Evolutionary conservation across 192 early-diverging fungal species (phyloP).

Genomic region (Haplosporangium gracile): DNA sequence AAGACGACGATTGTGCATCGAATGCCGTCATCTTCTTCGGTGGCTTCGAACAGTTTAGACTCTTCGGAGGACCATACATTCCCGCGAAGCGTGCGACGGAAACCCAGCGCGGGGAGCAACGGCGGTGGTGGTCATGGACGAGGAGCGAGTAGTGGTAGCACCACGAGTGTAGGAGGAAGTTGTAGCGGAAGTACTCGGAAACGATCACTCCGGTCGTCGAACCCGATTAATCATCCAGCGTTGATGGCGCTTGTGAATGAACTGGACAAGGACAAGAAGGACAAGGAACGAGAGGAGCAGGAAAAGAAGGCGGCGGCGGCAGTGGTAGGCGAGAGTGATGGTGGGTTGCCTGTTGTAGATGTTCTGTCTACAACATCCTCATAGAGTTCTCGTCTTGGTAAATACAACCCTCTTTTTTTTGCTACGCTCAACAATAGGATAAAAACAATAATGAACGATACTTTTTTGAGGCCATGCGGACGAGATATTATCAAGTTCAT

Average conservation of each 20-base stretch:
- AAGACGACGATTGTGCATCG: not conserved
- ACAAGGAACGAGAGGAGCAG: conserved; percentile 19
- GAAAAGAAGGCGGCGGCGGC: conserved; percentile 4
- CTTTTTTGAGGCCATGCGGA: not conserved
- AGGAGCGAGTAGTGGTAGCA: conserved; percentile 17
- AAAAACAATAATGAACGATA: no score
- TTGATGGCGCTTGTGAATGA: conserved; percentile 51
- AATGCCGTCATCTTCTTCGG: not conserved
- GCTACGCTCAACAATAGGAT: no score
- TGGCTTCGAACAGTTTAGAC: not conserved
- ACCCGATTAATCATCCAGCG: conserved; percentile 42
- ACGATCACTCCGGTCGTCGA: conserved; percentile 39
- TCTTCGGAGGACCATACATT: not conserved
- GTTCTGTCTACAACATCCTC: conserved; percentile 6
- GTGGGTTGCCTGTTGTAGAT: not conserved
- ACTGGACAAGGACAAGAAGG: conserved; percentile 44
- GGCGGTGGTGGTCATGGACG: conserved; percentile 21
- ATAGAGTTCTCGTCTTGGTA: not conserved
- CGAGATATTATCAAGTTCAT: no score
- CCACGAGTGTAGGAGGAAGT: not conserved
- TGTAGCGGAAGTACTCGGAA: conserved; percentile 17
- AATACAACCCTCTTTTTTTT: no score
- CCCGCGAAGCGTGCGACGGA: conserved; percentile 4
- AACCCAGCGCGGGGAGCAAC: conserved; percentile 13
- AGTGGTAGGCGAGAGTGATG: no score